These are phyloP conservation scores for Cymodocea nodosa DNA, from an alignment of 116 monocot species.

Conservation along the genomic window DNA sequence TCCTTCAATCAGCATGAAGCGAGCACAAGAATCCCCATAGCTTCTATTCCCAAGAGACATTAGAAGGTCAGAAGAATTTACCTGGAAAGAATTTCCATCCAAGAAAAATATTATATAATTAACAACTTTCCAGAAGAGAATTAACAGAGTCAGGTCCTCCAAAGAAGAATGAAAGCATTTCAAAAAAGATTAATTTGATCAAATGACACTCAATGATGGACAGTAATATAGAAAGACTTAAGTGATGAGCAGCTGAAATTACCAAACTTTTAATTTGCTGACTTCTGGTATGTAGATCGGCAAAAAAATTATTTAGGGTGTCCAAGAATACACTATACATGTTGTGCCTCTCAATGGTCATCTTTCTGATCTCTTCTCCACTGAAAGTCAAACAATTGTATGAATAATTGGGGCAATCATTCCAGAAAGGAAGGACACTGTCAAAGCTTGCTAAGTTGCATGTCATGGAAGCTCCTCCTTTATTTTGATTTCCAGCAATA, in stretches of 20 bases:
- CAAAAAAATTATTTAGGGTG: conserved; percentile 43
- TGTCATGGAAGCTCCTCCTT: conserved; percentile 6
- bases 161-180: not conserved
- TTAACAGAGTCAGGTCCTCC: not conserved
- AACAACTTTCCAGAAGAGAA: not conserved
- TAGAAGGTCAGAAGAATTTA: conserved; percentile 22
- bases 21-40: conserved; percentile 1
- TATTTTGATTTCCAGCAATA: conserved; percentile 6
- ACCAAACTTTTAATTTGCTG: conserved; percentile 24
- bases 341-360: conserved; percentile 41
- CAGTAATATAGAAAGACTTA: too few species aligned
- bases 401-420: conserved; percentile 19
- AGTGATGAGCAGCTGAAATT: not conserved
- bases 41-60: conserved; percentile 12
- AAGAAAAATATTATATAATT: not conserved
- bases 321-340: conserved; percentile 35
- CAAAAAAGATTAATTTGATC: too few species aligned
- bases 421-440: conserved; percentile 73
- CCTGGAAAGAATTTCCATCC: conserved; percentile 20
- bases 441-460: conserved; percentile 31
- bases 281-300: conserved; percentile 24
- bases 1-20: conserved; percentile 13
- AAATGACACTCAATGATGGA: too few species aligned
- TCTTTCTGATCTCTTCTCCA: conserved; percentile 23
- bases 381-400: conserved; percentile 37